Evolutionary conservation across 164 flowering plant genomes (phyloP).

Genomic region (Annona squamosa): DNA sequence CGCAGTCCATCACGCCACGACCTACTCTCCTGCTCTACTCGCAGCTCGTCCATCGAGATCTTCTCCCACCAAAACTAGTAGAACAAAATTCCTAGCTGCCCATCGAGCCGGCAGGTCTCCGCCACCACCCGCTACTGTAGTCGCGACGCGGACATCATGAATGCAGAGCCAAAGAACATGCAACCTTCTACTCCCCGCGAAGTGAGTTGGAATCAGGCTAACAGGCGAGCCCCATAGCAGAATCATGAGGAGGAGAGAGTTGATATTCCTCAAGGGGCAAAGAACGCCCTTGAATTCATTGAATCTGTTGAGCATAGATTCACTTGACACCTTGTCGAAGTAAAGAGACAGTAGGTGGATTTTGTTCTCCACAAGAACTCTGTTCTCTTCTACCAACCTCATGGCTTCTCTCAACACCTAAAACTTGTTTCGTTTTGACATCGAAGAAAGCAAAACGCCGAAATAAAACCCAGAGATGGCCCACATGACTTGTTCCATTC

Average conservation of each 20-base stretch:
- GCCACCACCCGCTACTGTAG: slow-evolving; percentile 65
- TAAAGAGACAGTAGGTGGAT: slow-evolving; percentile 48
- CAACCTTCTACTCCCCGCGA: slow-evolving; percentile 45
- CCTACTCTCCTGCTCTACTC: slow-evolving; percentile 54
- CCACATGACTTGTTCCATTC: slow-evolving; percentile 43
- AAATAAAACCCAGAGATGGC: slow-evolving; percentile 56
- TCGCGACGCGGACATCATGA: slow-evolving; percentile 61
- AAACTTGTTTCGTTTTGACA: slow-evolving; percentile 39
- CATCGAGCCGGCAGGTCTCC: slow-evolving; percentile 45
- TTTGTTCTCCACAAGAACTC: slow-evolving; percentile 61
- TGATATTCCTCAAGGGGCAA: slow-evolving; percentile 76
- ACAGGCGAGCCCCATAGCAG: slow-evolving; percentile 57
- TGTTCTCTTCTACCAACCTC: slow-evolving; percentile 81
- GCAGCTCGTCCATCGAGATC: slow-evolving; percentile 65
- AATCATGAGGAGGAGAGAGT: slow-evolving; percentile 67
- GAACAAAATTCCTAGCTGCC: slow-evolving; percentile 47
- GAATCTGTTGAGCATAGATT: slow-evolving; percentile 74
- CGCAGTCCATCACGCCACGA: slow-evolving; percentile 30
- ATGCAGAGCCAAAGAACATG: slow-evolving; percentile 57
- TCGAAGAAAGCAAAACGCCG: not conserved
- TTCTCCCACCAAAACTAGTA: slow-evolving; percentile 58
- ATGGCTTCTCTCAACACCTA: slow-evolving; percentile 66
- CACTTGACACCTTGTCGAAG: slow-evolving; percentile 44
- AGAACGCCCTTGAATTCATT: slow-evolving; percentile 80
- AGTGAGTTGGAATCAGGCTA: slow-evolving; percentile 53